Evolutionary conservation across 2,329 filamentous ascomycete genomes (phyloP), one percentile per base, ranked within the genome.

Genomic region (Setomelanomma holmii): DNA sequence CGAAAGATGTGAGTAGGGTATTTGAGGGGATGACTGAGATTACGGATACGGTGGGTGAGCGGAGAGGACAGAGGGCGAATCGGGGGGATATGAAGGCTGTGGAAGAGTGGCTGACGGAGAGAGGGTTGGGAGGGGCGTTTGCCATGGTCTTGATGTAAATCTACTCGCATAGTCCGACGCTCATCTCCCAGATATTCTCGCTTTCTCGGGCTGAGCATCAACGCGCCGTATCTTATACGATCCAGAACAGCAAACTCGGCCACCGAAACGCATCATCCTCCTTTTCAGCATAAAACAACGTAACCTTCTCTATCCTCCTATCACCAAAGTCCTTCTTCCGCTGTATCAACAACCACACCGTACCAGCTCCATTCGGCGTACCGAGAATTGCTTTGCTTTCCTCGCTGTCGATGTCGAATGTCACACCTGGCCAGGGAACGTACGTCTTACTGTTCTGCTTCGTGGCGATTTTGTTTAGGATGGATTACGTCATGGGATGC

Each of bases 21-120:
- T 82, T 88, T 55, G 56, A 60, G 5, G 82, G 82, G 23, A 88
- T 89, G 80, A 74, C 75, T 20, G 82, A 85, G 57, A 84, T 87
- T 27, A 84, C 82, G 1, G 81, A 82, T 45, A 49, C 40, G 55
- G 72, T 82, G 14, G 79, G 79, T 1, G 79, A 82, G 60, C 76
- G 77, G 61, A 75, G 77, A 57, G 82, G 82, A 0, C 75, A 78
- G 40, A 75, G 82, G 44, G 79, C 76, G 0, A 84, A 84, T 43
- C 67, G 82, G 4, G 78, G 76, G 1, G 81, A 84, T 41, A 84
- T 84, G 82, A 79, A 76, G 61, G 80, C 79, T 2, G 57, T 84
- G 16, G 80, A 84, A 57, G 72, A 72, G 5, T 84, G 81, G 80
- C 58, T 84, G 1, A 69, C 67, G 4, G 77, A 79, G 42, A 72